These are phyloP conservation scores for Lepiota venenata DNA, from an alignment of 768 basidiomycete species.

Conservation along the genomic window DNA sequence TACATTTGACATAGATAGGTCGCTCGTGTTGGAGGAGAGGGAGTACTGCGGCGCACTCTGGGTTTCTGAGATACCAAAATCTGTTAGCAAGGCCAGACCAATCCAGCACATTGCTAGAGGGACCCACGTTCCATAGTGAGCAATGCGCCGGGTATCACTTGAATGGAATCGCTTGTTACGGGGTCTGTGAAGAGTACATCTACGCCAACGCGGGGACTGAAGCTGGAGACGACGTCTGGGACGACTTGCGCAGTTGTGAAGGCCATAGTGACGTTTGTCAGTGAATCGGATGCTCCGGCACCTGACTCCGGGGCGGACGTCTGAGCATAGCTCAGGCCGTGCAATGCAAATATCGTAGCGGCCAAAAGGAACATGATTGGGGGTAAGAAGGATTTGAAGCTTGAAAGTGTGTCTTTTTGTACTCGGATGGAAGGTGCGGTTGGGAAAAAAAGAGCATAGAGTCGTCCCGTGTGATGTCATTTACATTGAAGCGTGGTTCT, in stretches of 20 bases:
- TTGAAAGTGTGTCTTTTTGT: neutral
- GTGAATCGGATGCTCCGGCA: neutral
- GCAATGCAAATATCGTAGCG: neutral
- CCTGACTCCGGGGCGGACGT: neutral
- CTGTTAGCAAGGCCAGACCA: neutral
- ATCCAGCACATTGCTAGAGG: neutral
- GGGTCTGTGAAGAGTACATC: constrained; percentile 36
- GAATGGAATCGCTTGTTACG: constrained; percentile 20
- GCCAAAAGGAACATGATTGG: neutral
- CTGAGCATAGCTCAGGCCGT: neutral
- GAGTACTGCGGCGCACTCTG: constrained; percentile 28
- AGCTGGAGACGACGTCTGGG: constrained; percentile 35
- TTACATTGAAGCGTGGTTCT: no score
- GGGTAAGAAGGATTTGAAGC: no score
- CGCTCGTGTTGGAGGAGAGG: constrained; percentile 22
- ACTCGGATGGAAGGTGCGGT: neutral
- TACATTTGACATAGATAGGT: constrained; percentile 18
- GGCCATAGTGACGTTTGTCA: constrained; percentile 25
- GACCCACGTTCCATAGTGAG: constrained; percentile 34
- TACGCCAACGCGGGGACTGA: constrained; percentile 32
- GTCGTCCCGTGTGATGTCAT: no score
- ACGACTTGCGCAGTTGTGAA: constrained; percentile 38
- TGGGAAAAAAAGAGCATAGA: no score
- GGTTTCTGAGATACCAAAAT: constrained; percentile 24
- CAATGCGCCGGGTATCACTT: constrained; percentile 33